Conservation (phyloP, 2,329 filamentous ascomycete species). For the Fusarium buxicola region DNA sequence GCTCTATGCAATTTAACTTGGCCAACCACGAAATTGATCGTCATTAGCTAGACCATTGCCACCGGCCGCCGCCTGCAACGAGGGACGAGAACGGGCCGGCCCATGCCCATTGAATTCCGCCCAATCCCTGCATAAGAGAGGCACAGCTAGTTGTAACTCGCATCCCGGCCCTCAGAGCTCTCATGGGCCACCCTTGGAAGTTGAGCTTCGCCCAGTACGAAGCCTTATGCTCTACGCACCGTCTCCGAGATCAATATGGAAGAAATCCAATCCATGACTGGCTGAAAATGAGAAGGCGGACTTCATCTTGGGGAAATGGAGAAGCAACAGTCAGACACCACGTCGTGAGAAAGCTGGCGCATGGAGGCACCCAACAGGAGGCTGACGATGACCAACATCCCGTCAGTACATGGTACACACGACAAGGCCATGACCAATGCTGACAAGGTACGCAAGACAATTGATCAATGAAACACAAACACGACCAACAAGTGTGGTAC, state of each 20-base stretch:
- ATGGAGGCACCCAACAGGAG: not conserved
- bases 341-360: not conserved
- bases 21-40: constrained; percentile 26
- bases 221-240: not conserved
- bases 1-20: constrained; percentile 17
- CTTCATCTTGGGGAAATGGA: not conserved
- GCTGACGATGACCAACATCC: constrained; percentile 2
- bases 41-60: constrained; percentile 27
- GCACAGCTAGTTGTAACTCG: constrained; percentile 15
- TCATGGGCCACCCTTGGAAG: not conserved
- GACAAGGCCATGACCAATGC: constrained; percentile 4
- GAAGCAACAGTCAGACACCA: not conserved
- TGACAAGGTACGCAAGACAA: constrained; percentile 4
- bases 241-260: not conserved
- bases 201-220: not conserved
- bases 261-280: not conserved
- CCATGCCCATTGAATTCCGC: constrained; percentile 41
- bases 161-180: constrained; percentile 7
- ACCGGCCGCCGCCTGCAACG: constrained; percentile 26
- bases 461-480: not conserved
- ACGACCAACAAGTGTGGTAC: constrained; percentile 14
- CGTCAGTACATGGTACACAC: not conserved
- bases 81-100: constrained; percentile 41
- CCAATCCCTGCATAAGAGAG: constrained; percentile 30
- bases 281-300: not conserved